Percentiles rank a stretch among this genome's conserved stretches.
phyloP scores from a whole-genome alignment of 2,329 filamentous ascomycete genomes.

The Verticillium longisporum region DNA sequence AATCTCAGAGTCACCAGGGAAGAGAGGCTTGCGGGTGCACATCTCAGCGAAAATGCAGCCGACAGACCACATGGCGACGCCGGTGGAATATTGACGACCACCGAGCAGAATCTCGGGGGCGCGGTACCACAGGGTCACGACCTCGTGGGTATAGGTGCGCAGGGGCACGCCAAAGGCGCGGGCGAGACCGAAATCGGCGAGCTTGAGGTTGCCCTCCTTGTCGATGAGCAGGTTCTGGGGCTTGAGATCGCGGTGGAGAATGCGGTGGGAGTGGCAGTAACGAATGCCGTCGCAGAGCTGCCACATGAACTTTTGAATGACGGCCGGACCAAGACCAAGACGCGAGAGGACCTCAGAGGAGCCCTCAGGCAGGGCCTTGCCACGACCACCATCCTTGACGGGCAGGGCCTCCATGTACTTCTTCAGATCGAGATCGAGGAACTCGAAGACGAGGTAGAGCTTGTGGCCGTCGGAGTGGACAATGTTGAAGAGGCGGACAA shows the following conservation, averaged over 20 bases:
- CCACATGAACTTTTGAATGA: slow-evolving; percentile 90
- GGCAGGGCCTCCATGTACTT: slow-evolving; percentile 94
- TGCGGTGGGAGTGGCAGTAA: slow-evolving; percentile 84
- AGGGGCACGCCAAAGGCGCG: slow-evolving; percentile 87
- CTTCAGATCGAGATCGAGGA: slow-evolving; percentile 85
- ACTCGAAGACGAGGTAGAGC: slow-evolving; percentile 89
- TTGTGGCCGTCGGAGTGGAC: slow-evolving; percentile 93
- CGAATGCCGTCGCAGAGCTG: slow-evolving; percentile 78
- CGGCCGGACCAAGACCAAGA: slow-evolving; percentile 67
- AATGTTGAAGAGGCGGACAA: slow-evolving; percentile 83
- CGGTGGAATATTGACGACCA: slow-evolving; percentile 86
- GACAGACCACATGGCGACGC: slow-evolving; percentile 93
- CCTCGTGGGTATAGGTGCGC: slow-evolving; percentile 90
- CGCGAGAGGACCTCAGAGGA: slow-evolving; percentile 55
- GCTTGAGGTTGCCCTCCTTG: slow-evolving; percentile 79
- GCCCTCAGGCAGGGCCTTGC: slow-evolving; percentile 77
- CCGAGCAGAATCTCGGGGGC: slow-evolving; percentile 85
- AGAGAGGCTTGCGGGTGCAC: slow-evolving; percentile 88
- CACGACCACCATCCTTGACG: slow-evolving; percentile 75
- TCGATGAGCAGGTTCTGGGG: slow-evolving; percentile 87
- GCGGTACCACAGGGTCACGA: slow-evolving; percentile 91
- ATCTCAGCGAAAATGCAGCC: slow-evolving; percentile 95
- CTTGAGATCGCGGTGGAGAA: slow-evolving; percentile 84
- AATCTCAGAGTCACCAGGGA: slow-evolving; percentile 86
- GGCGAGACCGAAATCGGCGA: slow-evolving; percentile 85